A percentile compares a stretch with the other conserved stretches of the same genome.
Conservation (phyloP, 2,329 filamentous ascomycete species). For the Cytospora mali region DNA sequence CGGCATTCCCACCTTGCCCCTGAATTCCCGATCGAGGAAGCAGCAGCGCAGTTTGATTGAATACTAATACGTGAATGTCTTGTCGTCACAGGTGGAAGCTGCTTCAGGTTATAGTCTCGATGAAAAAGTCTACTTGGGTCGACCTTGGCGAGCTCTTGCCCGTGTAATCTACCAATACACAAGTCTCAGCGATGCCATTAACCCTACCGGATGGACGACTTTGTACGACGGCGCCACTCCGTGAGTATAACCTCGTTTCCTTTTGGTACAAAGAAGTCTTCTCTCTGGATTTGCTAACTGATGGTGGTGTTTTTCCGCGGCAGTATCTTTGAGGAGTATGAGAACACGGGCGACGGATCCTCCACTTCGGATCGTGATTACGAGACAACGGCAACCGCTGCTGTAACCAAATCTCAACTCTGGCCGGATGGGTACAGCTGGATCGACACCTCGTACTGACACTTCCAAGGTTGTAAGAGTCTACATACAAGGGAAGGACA, state of each 20-base stretch:
- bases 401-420: slow-evolving; percentile 31
- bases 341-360: slow-evolving; percentile 34
- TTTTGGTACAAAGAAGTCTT: not conserved
- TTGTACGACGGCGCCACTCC: slow-evolving; percentile 38
- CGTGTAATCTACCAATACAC: slow-evolving; percentile 40
- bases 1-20: not conserved
- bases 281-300: not conserved
- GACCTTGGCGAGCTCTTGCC: slow-evolving; percentile 39
- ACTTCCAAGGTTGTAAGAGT: not conserved
- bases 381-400: slow-evolving; percentile 32
- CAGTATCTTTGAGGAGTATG: slow-evolving; percentile 36
- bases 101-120: slow-evolving; percentile 22
- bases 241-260: not conserved
- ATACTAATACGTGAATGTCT: slow-evolving; percentile 2
- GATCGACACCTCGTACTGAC: slow-evolving; percentile 27
- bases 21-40: not conserved
- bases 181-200: slow-evolving; percentile 35
- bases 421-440: slow-evolving; percentile 24
- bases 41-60: slow-evolving; percentile 25
- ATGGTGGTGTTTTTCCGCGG: not conserved
- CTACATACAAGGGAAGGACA: too few species aligned
- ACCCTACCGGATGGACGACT: slow-evolving; percentile 38
- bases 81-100: slow-evolving; percentile 23
- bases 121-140: slow-evolving; percentile 37
- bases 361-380: slow-evolving; percentile 28